phyloP scores from a whole-genome alignment of 1,284 basidiomycete genomes.

The Irpex sp. region DNA sequence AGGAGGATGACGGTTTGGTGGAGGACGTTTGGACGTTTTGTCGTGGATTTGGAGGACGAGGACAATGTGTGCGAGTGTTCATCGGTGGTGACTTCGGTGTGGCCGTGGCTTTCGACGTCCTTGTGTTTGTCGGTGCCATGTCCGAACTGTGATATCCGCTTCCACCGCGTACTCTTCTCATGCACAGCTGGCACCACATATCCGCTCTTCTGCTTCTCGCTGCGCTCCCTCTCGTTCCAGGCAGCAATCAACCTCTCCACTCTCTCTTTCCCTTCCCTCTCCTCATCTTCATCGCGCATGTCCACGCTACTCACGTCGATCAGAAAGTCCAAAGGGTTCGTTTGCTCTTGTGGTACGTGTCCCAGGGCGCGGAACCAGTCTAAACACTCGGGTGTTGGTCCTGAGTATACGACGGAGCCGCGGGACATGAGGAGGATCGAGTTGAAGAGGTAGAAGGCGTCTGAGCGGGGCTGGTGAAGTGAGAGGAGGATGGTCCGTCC shows the following conservation, averaged over 20 bases:
- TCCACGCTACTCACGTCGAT: constrained; percentile 13
- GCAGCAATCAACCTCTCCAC: constrained; percentile 5
- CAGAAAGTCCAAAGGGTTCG: constrained; percentile 12
- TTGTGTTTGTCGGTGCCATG: not conserved
- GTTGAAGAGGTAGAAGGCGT: constrained; percentile 45
- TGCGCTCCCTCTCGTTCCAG: constrained; percentile 5
- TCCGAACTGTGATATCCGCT: not conserved
- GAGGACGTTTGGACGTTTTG: constrained; percentile 8
- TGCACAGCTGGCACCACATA: not conserved
- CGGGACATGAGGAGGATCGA: constrained; percentile 36
- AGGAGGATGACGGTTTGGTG: constrained; percentile 9
- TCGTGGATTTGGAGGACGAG: not conserved
- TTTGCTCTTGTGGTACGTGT: constrained; percentile 4
- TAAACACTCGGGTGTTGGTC: constrained; percentile 2
- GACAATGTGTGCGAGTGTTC: too few species aligned
- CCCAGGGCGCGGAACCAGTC: constrained; percentile 4
- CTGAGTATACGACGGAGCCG: constrained; percentile 12
- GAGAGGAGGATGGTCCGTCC: constrained; percentile 45
- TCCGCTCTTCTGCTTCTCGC: not conserved
- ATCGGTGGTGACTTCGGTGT: not conserved
- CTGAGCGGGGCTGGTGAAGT: constrained; percentile 49
- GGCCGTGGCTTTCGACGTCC: not conserved
- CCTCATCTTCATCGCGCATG: constrained; percentile 8
- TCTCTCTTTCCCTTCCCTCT: constrained; percentile 7
- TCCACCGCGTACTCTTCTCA: not conserved